Percentiles rank a stretch among this genome's conserved stretches.
Evolutionary conservation across 208 protist genomes (phyloP).

Genomic region (Leishmania martiniquensis): DNA sequence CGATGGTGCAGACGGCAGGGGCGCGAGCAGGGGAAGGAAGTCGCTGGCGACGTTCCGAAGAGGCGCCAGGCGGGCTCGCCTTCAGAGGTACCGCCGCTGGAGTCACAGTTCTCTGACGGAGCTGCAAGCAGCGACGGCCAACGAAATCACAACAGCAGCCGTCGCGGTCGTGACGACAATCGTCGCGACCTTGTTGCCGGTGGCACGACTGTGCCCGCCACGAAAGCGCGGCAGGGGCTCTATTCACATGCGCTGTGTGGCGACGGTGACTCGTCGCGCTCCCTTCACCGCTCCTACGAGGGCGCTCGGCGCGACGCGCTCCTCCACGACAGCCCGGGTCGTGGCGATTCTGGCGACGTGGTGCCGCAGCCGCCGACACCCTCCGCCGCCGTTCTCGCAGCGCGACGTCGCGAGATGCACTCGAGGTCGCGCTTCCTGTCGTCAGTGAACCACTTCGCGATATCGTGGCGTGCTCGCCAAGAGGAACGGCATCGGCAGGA

Average conservation of each 20-base stretch:
- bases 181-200: neutral
- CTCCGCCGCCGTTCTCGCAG: slow-evolving; percentile 8
- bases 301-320: neutral
- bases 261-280: neutral
- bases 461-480: slow-evolving; percentile 11
- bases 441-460: slow-evolving; percentile 24
- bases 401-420: slow-evolving; percentile 18
- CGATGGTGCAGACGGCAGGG: slow-evolving; percentile 1
- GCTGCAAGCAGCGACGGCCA: neutral
- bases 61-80: neutral
- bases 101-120: neutral
- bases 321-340: neutral
- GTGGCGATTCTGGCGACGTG: neutral
- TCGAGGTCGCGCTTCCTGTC: slow-evolving; percentile 19
- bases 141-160: neutral
- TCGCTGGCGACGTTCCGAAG: neutral
- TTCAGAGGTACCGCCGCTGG: neutral
- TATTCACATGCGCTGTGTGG: neutral
- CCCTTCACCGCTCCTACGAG: neutral
- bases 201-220: neutral
- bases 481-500: slow-evolving; percentile 5
- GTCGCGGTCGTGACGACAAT: neutral
- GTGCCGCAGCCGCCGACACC: neutral
- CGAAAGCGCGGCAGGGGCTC: neutral
- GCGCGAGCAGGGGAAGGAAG: neutral